Base-by-base conservation (phyloP, 495 filamentous ascomycete genomes). In the Darksidea phi region DNA sequence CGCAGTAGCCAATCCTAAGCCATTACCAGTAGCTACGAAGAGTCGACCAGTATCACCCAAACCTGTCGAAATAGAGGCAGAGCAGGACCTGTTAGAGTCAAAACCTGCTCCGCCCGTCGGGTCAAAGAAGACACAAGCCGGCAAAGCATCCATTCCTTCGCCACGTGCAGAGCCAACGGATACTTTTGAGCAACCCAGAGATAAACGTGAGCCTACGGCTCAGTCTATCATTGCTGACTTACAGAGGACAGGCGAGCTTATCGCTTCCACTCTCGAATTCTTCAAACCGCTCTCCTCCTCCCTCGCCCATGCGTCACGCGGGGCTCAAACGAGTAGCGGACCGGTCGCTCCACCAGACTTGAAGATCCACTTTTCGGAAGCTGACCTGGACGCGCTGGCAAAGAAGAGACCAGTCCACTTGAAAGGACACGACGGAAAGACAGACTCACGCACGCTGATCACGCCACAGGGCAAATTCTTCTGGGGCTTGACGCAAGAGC, bases 391-490 rank as follows among this genome's bases (percentile, higher is more conserved):
- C 41, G 71, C 68, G 13, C 59, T 73, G 15, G 68, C 72, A 20
- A 72, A 67, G 45, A 61, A 73, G 20, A 70, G 77, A 23, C 77
- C 82, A 43, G 70, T 79, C 28, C 58, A 70, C 28, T 69, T 74
- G n/a, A 77, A 67, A 11, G 72, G 71, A 26, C 54, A 67, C 6
- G 65, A 72, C 23, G 62, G 63, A 17, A 68, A 64, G 13, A 47
- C 66, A 26, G 68, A 66, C 54, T 70, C 69, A 28, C 78, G 81
- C 24, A 81, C 84, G 52, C 75, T 94, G 47, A 84, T 94, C 51
- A 91, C 88, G 0, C 89, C 91, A 2, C 85, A 87, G 57, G 90
- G 91, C 3, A 84, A 86, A 55, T 86, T 88, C 54, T 78, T 97
- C 25, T 84, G 84, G 37, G 89, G 90, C 61, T 76, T 98, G 20